Conservation (phyloP, 257 asterid genomes). For the Sherardia arvensis region DNA sequence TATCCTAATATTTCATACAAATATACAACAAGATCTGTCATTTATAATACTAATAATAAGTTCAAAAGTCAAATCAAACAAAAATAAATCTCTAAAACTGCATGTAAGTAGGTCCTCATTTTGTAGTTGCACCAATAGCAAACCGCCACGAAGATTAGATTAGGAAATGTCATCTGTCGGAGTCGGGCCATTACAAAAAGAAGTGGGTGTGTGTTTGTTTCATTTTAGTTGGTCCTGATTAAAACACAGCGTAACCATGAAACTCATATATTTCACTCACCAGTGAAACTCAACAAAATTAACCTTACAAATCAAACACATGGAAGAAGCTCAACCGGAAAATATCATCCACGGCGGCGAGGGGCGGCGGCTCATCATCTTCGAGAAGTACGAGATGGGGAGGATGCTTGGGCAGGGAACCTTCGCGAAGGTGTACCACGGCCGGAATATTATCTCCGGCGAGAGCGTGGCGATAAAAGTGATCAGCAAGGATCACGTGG, state of each 20-base stretch:
- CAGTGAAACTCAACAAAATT: no score
- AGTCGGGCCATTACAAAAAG: background rate
- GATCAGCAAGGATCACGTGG: constrained; percentile 47
- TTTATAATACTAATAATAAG: no score
- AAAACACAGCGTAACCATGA: background rate
- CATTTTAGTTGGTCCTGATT: background rate
- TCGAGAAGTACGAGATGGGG: constrained; percentile 79
- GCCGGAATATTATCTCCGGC: constrained; percentile 37
- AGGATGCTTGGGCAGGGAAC: constrained; percentile 67
- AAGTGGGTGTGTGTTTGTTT: background rate
- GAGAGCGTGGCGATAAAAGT: constrained; percentile 76
- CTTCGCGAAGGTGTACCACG: constrained; percentile 70
- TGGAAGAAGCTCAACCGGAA: constrained; percentile 10
- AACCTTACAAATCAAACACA: no score
- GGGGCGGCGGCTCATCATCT: constrained; percentile 20
- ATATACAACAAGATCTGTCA: no score
- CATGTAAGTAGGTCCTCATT: no score
- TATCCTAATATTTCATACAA: no score
- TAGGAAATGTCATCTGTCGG: background rate
- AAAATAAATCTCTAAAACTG: background rate
- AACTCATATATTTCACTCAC: no score
- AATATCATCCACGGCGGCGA: constrained; percentile 12
- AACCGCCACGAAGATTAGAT: background rate
- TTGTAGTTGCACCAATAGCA: background rate
- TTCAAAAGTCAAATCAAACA: background rate